Base-by-base conservation (phyloP, 768 basidiomycete genomes). In the Naematelia aurantialba region DNA sequence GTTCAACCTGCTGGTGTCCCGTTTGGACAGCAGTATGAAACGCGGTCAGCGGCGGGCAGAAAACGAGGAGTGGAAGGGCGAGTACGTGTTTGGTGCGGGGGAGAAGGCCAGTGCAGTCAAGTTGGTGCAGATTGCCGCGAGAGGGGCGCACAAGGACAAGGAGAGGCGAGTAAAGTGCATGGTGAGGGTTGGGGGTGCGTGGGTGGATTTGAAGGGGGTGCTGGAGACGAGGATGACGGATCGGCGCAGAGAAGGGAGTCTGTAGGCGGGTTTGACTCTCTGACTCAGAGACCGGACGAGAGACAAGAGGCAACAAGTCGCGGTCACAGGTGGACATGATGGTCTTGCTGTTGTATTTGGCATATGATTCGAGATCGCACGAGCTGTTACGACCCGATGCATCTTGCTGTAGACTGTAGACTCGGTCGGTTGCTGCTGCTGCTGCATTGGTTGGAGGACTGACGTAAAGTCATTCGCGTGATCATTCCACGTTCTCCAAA, bases 21-120 rank as follows among this genome's bases (percentile, higher is more conserved):
- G 72, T 13, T n/a, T 70, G 13, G 72, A 73, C 57, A 45, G 39
- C 30, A 24, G 69, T 1, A 8, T 73, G 50, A 64, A 66, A 24
- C 47, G 55, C 22, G 67, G 67, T 47, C 69, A 70, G 50, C 44
- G 69, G 31, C 55, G 53, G 48, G 55, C 31, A 21, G 69, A 73
- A n/a, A 50, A 60, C n/a, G 65, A 69, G 25, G 72, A 73, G 49
- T 73, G 72, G 69, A 73, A 73, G 48, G 72, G 72, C 0, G 67
- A 69, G 55, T 73, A 51, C 47, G 56, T 73, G 4, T 73, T 73
- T 58, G 69, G 69, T 0, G 62, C 62, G n/a, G 67, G 67, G 4
- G 64, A 70, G 50, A 68, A 57, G 47, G 45, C 44, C 5, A 61
- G 14, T 14, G 29, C 30, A 0, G 69, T 70, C 45, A 70, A 70